Percentiles rank a stretch among this genome's conserved stretches.
phyloP scores from a whole-genome alignment of 1,284 basidiomycete species.

The Agaricales sp. region DNA sequence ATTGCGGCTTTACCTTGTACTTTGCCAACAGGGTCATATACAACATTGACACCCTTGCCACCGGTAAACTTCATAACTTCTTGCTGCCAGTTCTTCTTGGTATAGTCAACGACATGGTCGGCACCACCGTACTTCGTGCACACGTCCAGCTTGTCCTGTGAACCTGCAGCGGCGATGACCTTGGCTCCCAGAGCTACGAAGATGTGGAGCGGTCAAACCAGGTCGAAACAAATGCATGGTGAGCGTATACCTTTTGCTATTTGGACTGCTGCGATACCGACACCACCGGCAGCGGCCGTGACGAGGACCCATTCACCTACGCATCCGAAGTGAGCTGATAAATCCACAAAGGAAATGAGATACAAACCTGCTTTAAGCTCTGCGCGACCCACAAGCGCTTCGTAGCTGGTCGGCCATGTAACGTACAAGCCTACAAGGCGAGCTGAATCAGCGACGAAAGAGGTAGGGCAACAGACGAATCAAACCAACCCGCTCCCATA shows the following conservation, averaged over 20 bases:
- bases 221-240: neutral
- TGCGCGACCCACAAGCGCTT: constrained; percentile 80
- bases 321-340: constrained; percentile 9
- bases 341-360: neutral
- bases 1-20: too few relatives aligned
- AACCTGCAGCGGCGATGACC: constrained; percentile 74
- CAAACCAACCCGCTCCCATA: constrained; percentile 26
- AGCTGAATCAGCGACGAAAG: neutral
- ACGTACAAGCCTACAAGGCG: constrained; percentile 43
- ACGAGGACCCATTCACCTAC: constrained; percentile 84
- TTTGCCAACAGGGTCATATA: constrained; percentile 75
- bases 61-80: constrained; percentile 64
- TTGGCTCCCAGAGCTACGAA: constrained; percentile 58
- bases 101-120: constrained; percentile 62
- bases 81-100: constrained; percentile 61
- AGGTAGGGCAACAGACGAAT: neutral
- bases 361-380: constrained; percentile 36
- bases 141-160: constrained; percentile 57
- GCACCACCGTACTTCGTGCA: constrained; percentile 61
- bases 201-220: constrained; percentile 1
- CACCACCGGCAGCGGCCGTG: constrained; percentile 85
- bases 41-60: constrained; percentile 80
- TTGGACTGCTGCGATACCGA: constrained; percentile 87
- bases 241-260: constrained; percentile 66
- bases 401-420: constrained; percentile 91